Evolutionary conservation across 768 basidiomycete genomes (phyloP), one percentile per base, ranked within the genome.

Genomic region (Kwoniella dejecticola): DNA sequence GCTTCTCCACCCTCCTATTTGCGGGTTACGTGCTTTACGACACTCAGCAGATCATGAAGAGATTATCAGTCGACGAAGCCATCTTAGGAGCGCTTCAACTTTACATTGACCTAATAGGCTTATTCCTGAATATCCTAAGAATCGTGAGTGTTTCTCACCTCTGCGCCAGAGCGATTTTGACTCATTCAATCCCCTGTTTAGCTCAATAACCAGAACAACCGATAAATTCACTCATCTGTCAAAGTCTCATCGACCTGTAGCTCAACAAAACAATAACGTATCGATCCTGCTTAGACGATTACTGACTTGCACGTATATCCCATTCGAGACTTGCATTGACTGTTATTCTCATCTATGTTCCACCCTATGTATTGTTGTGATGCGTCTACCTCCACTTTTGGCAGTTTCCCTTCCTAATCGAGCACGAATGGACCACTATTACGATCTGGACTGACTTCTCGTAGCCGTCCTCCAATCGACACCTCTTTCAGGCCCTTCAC

Each of bases 21-120:
- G 89, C 88, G 54, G 92, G 89, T 27, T 96, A 93, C 75, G 83
- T 95, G 68, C 46, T 75, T 0, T 76, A 76, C 54, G 70, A 72
- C 78, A 97, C 95, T 2, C 92, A 89, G 77, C 77, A 86, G 65
- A 94, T 98, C 82, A 91, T 90, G 81, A 87, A 87, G 70, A 86
- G 86, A 61, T 81, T 96, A 19, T 90, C 89, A 1, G 91, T 92
- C 3, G 96, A 99, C 67, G 96, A 99, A 78, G 92, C 85, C 77
- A 92, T 96, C 68, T 81, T 96, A 82, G 95, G 88, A 21, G 84
- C 91, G 17, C 88, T 97, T 73, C 88, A 87, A 67, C 85, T 98
- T n/a, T 98, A 97, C 80, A 87, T 97, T 57, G 95, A 97, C 86
- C 89, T 80, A 68, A 87, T 87, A 55, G 77, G 77, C 60, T 57